phyloP scores from a whole-genome alignment of 2,329 filamentous ascomycete species.

The Claviceps sp. region DNA sequence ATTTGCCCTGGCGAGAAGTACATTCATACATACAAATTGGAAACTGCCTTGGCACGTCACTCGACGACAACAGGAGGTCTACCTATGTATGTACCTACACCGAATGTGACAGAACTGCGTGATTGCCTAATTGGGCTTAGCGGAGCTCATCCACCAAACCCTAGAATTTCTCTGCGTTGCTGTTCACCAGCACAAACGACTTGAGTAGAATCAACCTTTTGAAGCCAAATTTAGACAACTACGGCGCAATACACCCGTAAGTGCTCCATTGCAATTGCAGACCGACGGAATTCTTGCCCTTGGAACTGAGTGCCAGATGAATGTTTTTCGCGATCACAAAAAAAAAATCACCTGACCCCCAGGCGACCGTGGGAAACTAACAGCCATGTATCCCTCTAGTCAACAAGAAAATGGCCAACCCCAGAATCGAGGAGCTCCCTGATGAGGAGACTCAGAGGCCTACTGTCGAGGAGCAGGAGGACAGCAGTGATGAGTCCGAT shows the following conservation, averaged over 20 bases:
- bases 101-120: constrained; percentile 6
- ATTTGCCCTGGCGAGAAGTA: too few relatives aligned
- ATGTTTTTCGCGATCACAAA: not conserved
- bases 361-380: constrained; percentile 3
- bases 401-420: constrained; percentile 72
- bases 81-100: too few relatives aligned
- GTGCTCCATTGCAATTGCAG: constrained; percentile 14
- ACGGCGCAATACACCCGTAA: constrained; percentile 24
- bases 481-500: constrained; percentile 62
- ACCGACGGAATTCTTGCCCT: not conserved
- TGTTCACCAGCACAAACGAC: constrained; percentile 27
- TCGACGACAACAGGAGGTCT: not conserved
- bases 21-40: not conserved
- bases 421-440: constrained; percentile 92
- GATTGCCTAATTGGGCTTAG: constrained; percentile 30
- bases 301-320: not conserved
- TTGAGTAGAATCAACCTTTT: constrained; percentile 15
- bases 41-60: not conserved
- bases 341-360: constrained; percentile 4
- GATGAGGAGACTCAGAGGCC: constrained; percentile 82
- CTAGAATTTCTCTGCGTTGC: constrained; percentile 28
- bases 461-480: constrained; percentile 61
- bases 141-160: constrained; percentile 27
- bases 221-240: constrained; percentile 19
- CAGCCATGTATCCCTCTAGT: constrained; percentile 3